Conservation (phyloP, 2,329 filamentous ascomycete species). For the Cadophora luteo-olivacea region DNA sequence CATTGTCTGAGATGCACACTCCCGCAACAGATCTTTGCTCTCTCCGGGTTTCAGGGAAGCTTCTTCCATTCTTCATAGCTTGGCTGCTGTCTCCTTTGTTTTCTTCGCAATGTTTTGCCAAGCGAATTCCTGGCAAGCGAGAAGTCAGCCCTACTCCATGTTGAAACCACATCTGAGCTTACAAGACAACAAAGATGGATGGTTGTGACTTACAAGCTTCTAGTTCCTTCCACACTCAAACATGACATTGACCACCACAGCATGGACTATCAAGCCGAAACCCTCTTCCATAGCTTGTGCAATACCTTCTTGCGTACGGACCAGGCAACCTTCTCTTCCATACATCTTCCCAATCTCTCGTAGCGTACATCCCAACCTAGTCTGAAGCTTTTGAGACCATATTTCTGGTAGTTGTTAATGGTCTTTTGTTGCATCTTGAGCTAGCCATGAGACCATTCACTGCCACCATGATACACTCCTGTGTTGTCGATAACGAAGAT, state of each 20-base stretch:
- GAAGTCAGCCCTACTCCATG: slow-evolving; percentile 3
- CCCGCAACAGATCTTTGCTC: not conserved
- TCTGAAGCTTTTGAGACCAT: slow-evolving; percentile 54
- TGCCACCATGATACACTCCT: slow-evolving; percentile 56
- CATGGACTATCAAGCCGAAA: slow-evolving; percentile 51
- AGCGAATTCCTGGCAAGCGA: slow-evolving; percentile 39
- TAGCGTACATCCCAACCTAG: slow-evolving; percentile 61
- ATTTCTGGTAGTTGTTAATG: slow-evolving; percentile 37
- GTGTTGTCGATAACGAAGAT: slow-evolving; percentile 64
- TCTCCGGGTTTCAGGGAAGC: not conserved
- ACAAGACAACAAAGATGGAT: not conserved
- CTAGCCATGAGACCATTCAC: slow-evolving; percentile 50
- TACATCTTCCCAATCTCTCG: slow-evolving; percentile 61
- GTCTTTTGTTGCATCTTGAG: slow-evolving; percentile 51
- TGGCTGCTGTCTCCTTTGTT: slow-evolving; percentile 34
- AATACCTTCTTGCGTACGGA: slow-evolving; percentile 58
- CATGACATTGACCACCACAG: slow-evolving; percentile 61
- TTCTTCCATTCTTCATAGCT: slow-evolving; percentile 24
- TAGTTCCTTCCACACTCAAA: slow-evolving; percentile 57
- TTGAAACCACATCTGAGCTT: not conserved
- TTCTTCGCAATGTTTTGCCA: slow-evolving; percentile 45
- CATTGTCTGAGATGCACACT: slow-evolving; percentile 9
- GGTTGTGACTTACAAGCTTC: slow-evolving; percentile 43
- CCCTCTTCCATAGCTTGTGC: slow-evolving; percentile 56
- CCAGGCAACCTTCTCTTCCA: slow-evolving; percentile 59